phyloP scores from a whole-genome alignment of 1,284 basidiomycete genomes.

The Phellopilus nigrolimitatus region DNA sequence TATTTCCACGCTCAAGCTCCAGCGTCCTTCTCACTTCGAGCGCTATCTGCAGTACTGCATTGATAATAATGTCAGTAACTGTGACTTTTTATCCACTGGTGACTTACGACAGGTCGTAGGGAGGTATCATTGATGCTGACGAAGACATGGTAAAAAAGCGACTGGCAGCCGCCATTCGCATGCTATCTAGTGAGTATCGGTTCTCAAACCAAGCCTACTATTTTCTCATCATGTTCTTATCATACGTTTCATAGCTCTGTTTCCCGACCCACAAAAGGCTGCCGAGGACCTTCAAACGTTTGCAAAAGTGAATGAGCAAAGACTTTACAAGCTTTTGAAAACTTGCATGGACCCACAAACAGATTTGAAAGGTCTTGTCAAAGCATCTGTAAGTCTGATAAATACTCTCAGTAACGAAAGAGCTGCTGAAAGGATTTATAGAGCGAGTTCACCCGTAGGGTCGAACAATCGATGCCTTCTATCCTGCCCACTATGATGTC shows the following conservation, averaged over 20 bases:
- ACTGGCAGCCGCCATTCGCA: constrained; percentile 51
- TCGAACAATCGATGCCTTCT: constrained; percentile 65
- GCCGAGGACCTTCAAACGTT: constrained; percentile 79
- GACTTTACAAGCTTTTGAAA: constrained; percentile 82
- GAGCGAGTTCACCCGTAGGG: constrained; percentile 72
- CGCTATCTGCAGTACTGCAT: constrained; percentile 68
- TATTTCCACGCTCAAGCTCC: constrained; percentile 56
- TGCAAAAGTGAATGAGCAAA: constrained; percentile 81
- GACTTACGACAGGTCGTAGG: constrained; percentile 40
- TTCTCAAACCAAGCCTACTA: constrained; percentile 11
- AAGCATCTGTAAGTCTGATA: constrained; percentile 56
- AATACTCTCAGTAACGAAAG: not conserved
- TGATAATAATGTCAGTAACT: constrained; percentile 63
- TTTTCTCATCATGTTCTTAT: constrained; percentile 12
- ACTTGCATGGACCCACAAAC: constrained; percentile 80
- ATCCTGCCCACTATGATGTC: constrained; percentile 65
- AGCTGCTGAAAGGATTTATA: constrained; percentile 27
- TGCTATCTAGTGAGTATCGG: constrained; percentile 50
- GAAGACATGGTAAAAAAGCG: constrained; percentile 57
- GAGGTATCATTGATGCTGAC: constrained; percentile 79
- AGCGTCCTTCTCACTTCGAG: constrained; percentile 61
- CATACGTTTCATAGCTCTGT: constrained; percentile 37
- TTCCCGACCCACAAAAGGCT: constrained; percentile 71
- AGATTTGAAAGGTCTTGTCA: constrained; percentile 77
- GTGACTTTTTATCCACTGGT: not conserved